These are phyloP conservation scores for Exophiala viscosa DNA, from an alignment of 2,329 filamentous ascomycete genomes.

Conservation along the genomic window DNA sequence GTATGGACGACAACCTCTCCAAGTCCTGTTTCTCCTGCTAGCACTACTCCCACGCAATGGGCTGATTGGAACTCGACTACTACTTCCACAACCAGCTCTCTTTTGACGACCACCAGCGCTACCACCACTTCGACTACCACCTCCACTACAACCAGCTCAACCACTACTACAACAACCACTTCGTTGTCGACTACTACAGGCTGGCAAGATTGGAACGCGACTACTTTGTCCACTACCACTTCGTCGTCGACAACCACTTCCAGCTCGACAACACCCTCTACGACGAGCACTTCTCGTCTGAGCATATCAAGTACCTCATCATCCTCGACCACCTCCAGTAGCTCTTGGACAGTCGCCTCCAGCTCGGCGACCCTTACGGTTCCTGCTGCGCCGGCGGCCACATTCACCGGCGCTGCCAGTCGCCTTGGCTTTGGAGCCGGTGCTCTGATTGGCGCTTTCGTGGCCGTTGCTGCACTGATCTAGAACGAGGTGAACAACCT, in stretches of 20 bases:
- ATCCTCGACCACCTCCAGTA: neutral
- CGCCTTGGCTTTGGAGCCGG: neutral
- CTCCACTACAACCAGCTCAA: neutral
- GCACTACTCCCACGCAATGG: neutral
- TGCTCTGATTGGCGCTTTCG: neutral
- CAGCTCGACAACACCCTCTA: neutral
- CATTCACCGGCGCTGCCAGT: neutral
- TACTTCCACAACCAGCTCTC: neutral
- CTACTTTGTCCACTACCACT: too few species aligned
- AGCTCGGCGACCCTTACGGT: neutral
- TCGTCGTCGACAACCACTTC: too few species aligned
- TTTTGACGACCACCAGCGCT: neutral
- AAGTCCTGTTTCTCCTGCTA: too few species aligned
- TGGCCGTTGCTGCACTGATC: neutral
- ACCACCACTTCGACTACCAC: neutral
- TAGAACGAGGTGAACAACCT: neutral
- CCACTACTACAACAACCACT: neutral
- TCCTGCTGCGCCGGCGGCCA: neutral
- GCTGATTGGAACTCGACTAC: neutral
- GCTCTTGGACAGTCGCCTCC: neutral
- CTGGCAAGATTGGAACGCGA: too few species aligned
- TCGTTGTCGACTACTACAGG: neutral
- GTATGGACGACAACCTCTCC: too few species aligned
- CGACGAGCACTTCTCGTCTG: neutral
- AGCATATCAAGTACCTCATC: neutral